Evolutionary conservation across 331 rosid species (phyloP), one percentile per base, ranked within the genome.

Genomic region (Saraca asoca): DNA sequence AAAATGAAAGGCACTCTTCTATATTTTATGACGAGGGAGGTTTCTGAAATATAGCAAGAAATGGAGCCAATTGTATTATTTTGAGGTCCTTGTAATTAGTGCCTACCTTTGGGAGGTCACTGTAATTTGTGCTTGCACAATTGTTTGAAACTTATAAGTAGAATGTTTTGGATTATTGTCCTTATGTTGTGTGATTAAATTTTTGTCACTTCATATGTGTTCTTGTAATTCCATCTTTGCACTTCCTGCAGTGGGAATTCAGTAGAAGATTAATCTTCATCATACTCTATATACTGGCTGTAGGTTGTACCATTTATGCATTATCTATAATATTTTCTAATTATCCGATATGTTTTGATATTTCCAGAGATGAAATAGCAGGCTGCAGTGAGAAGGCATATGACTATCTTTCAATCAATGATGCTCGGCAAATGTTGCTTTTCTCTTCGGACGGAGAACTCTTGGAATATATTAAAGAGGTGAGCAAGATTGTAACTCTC

Each of bases 341-440:
- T 64, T 7, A 38, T 53, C 67, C 48, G 37, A 34, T 64, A 31
- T 62, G 42, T 75, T 3, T 68, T 75, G 62, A 45, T 57, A 24
- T 24, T 61, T 74, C 14, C 81, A 94, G 99, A 69, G 99, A 94
- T 62, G 99, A 94, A 82, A 90, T 90, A 84, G 92, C 96, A 15
- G 97, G 97, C 64, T 94, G 99, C 87, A 86, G 97, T 11, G 97
- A 94, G 89, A 90, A 88, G 80, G 99, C 99, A 24, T 94, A 90
- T 79, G 99, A 94, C 71, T 83, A 51, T 77, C 96, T 94, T 43
- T 88, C 96, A 11, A 44, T 85, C 53, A 86, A 76, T 11, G 89
- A 94, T 86, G 97, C 99, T n/a, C 82, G 61, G 53, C 86, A 83
- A 81, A 88, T 86, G 69, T 76, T 94, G 84, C 60, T 94, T 56